A percentile compares a stretch with the other conserved stretches of the same genome.
Evolutionary conservation across 148 eudicot species (phyloP).

Genomic region (Mesembryanthemum crystallinum): DNA sequence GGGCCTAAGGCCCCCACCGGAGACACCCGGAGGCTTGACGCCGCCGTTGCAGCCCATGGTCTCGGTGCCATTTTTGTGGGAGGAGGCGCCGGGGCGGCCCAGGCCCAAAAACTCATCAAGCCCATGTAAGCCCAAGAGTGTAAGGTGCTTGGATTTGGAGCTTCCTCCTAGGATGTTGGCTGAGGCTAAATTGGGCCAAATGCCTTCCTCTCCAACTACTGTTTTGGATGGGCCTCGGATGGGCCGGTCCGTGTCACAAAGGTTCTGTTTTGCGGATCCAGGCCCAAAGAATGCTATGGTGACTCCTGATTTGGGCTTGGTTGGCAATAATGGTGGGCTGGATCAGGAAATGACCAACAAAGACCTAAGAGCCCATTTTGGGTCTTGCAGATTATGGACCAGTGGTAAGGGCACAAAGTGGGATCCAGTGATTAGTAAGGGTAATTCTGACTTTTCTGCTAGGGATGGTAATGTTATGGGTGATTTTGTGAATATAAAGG

Average conservation of each 20-base stretch:
- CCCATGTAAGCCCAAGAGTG: slow-evolving; percentile 48
- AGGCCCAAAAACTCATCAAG: slow-evolving; percentile 20
- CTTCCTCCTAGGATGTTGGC: slow-evolving; percentile 57
- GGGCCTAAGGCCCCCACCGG: slow-evolving; percentile 34
- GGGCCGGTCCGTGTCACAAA: slow-evolving; percentile 32
- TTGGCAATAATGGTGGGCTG: slow-evolving; percentile 14
- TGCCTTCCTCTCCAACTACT: slow-evolving; percentile 52
- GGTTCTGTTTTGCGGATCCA: slow-evolving; percentile 18
- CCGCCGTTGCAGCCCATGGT: slow-evolving; percentile 64
- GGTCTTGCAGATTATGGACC: slow-evolving; percentile 34
- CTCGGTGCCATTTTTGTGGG: slow-evolving; percentile 85
- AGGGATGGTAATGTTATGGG: slow-evolving; percentile 16
- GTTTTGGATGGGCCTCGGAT: slow-evolving; percentile 55
- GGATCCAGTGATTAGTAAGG: slow-evolving; percentile 22
- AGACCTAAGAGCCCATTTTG: slow-evolving; percentile 8
- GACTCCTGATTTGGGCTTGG: slow-evolving; percentile 7
- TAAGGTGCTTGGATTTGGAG: slow-evolving; percentile 44
- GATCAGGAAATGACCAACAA: slow-evolving; percentile 2
- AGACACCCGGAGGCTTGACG: slow-evolving; percentile 43
- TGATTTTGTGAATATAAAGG: slow-evolving; percentile 20
- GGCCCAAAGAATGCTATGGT: background rate
- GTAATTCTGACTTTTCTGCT: slow-evolving; percentile 32
- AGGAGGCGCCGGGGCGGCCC: slow-evolving; percentile 85
- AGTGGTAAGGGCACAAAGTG: slow-evolving; percentile 36
- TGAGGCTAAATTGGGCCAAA: slow-evolving; percentile 23